Percentiles rank a stretch among this genome's conserved stretches.
These are phyloP conservation scores for Escallonia rubra DNA, from an alignment of 129 eudicot genomes.

Conservation along the genomic window DNA sequence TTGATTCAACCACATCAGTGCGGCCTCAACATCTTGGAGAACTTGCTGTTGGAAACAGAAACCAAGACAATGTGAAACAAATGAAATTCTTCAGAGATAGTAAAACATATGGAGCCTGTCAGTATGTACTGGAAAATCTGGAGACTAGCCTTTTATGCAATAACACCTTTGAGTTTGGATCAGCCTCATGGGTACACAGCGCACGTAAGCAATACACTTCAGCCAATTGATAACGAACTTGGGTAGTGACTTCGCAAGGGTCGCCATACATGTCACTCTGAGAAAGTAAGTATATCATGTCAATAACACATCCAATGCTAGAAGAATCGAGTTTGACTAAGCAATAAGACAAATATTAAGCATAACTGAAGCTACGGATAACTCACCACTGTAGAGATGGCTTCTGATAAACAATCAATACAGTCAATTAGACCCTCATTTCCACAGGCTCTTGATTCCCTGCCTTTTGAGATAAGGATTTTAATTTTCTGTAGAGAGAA, in stretches of 20 bases:
- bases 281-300: constrained; percentile 17
- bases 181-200: constrained; percentile 52
- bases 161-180: constrained; percentile 62
- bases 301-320: constrained; percentile 8
- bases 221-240: constrained; percentile 46
- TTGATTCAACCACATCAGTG: constrained; percentile 47
- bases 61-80: constrained; percentile 10
- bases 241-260: constrained; percentile 15
- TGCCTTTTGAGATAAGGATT: constrained; percentile 59
- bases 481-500: constrained; percentile 44
- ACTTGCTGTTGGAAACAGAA: constrained; percentile 31
- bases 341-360: constrained; percentile 5
- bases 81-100: not conserved
- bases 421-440: constrained; percentile 52
- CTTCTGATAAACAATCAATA: constrained; percentile 56
- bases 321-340: constrained; percentile 2
- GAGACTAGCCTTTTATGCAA: constrained; percentile 46
- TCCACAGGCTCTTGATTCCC: constrained; percentile 59
- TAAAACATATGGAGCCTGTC: constrained; percentile 5
- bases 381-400: constrained; percentile 59
- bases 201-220: constrained; percentile 73
- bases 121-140: constrained; percentile 17
- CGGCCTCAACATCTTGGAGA: constrained; percentile 57
- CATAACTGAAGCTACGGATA: constrained; percentile 7
- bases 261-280: constrained; percentile 39